Evolutionary conservation across 2,329 filamentous ascomycete genomes (phyloP), one percentile per base, ranked within the genome.

Genomic region (Dactylellina leptospora): DNA sequence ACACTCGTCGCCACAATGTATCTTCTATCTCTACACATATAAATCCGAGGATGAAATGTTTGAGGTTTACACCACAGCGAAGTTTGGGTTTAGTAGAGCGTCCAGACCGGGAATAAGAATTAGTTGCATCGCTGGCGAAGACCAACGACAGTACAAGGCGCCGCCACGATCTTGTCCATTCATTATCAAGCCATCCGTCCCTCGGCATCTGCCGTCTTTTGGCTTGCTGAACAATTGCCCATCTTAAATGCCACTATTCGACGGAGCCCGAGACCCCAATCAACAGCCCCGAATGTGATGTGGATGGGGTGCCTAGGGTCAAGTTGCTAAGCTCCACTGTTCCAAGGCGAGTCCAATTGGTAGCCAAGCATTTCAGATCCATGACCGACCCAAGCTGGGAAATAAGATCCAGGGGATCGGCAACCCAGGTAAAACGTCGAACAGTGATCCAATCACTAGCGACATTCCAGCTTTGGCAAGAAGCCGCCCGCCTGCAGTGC

Each of bases 381-480:
- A 62, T 50, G 51, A 50, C 53, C 59, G 38, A n/a, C 20, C 42
- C 36, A 13, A 68, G 62, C 44, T 59, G 53, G 62, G 53, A 68
- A 68, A 68, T 68, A 59, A 56, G 51, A 68, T 27, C 45, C 45
- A 59, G 54, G 62, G n/a, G 62, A 66, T 58, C 48, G 10, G 51
- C 44, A 13, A 55, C 50, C 63, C 58, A 50, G 36, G 45, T 58
- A 53, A 72, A 72, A 64, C 53, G 47, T 59, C 53, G 44, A 53
- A 38, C 28, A 40, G 51, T 59, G 44, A 48, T 48, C 68, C 68
- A 72, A 72, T 72, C 58, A 72, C 51, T 25, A 55, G 40, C 68
- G 59, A 72, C 59, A 72, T 72, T 58, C 68, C 68, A 59, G 25
- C 59, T 72, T 72, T 53, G 68, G 59, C 45, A 63, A 47, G 8